Conservation (phyloP, 1,284 basidiomycete genomes). For the Vanrija pseudolonga region DNA sequence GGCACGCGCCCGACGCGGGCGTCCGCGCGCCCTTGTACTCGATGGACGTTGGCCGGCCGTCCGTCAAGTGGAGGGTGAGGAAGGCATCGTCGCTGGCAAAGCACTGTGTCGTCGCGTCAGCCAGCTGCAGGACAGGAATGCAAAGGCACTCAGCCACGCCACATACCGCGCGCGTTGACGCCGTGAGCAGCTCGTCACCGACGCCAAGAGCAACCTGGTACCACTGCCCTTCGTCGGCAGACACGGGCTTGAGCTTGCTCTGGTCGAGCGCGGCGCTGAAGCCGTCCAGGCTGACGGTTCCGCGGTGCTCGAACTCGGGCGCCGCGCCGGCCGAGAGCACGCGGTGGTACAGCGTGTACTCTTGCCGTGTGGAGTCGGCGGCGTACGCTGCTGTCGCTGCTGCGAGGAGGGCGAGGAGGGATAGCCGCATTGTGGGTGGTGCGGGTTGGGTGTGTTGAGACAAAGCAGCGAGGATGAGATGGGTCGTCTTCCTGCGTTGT, state of each 20-base stretch:
- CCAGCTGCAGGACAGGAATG: no score
- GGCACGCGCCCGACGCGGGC: neutral
- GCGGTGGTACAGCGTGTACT: constrained; percentile 20
- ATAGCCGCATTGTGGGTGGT: constrained; percentile 4
- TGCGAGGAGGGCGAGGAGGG: constrained; percentile 5
- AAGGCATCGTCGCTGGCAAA: constrained; percentile 1
- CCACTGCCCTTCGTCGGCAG: constrained; percentile 1
- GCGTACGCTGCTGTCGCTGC: neutral
- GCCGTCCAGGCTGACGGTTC: constrained; percentile 5
- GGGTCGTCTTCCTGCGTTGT: no score
- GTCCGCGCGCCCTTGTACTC: constrained; percentile 7
- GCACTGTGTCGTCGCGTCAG: constrained; percentile 8
- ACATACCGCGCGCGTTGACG: constrained; percentile 15
- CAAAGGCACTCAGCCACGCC: no score
- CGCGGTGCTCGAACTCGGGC: constrained; percentile 10
- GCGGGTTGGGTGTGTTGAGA: neutral
- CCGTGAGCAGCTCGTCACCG: constrained; percentile 6
- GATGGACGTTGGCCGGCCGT: constrained; percentile 3
- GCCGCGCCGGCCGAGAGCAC: constrained; percentile 1
- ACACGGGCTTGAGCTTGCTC: neutral
- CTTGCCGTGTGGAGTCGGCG: constrained; percentile 1
- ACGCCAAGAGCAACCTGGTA: constrained; percentile 20
- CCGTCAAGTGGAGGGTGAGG: constrained; percentile 3
- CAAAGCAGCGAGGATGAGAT: no score
- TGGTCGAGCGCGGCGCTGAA: neutral